These are phyloP conservation scores for Candida ficus DNA, from an alignment of 805 yeast species.

Conservation along the genomic window DNA sequence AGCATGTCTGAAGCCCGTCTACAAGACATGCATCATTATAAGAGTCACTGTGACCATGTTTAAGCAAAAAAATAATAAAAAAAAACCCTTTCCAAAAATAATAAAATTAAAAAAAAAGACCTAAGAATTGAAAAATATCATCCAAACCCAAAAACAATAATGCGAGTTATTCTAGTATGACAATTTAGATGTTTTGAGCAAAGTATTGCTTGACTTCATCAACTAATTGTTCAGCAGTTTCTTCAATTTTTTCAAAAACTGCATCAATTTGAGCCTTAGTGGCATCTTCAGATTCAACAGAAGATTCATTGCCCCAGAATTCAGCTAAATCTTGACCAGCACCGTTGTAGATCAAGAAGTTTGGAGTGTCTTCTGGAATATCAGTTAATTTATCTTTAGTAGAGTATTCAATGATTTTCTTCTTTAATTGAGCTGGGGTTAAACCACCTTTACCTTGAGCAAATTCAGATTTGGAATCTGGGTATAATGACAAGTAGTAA, in stretches of 20 bases:
- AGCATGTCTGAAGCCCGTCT: neutral
- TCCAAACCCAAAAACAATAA: slow-evolving; percentile 4
- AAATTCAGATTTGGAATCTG: slow-evolving; percentile 63
- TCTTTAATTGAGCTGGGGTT: slow-evolving; percentile 72
- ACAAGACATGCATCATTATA: neutral
- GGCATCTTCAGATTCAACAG: slow-evolving; percentile 1
- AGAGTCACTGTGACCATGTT: too few species aligned
- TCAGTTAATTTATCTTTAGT: slow-evolving; percentile 55
- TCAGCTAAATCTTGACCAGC: slow-evolving; percentile 59
- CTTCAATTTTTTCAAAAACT: slow-evolving; percentile 18
- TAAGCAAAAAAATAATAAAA: neutral
- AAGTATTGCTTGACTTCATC: too few species aligned
- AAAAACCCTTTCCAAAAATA: neutral
- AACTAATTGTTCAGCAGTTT: slow-evolving; percentile 11
- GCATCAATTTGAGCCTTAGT: slow-evolving; percentile 14
- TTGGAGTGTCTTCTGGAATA: slow-evolving; percentile 71
- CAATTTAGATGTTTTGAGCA: slow-evolving; percentile 9
- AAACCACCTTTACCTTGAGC: slow-evolving; percentile 47
- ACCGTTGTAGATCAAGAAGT: slow-evolving; percentile 74
- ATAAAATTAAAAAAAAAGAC: neutral
- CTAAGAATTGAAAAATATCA: neutral
- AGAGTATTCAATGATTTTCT: slow-evolving; percentile 65
- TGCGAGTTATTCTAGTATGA: neutral
- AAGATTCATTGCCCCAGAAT: slow-evolving; percentile 22
- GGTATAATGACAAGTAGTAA: slow-evolving; percentile 83